phyloP scores from a whole-genome alignment of 31 red algal species.

The Asparagopsis taxiformis region DNA sequence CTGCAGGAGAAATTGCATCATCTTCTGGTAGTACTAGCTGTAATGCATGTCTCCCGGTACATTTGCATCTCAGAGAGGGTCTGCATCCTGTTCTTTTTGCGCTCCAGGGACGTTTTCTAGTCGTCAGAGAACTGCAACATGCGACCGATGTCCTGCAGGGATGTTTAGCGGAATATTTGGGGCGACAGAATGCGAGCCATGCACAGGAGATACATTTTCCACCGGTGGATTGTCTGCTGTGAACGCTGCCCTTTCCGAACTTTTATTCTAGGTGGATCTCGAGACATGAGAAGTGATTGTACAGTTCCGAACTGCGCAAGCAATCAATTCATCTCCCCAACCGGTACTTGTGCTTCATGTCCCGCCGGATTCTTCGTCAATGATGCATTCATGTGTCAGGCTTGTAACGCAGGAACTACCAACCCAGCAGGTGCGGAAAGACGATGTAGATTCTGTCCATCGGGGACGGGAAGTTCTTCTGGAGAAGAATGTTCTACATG shows the following conservation, averaged over 20 bases:
- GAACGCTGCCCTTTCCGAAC: not conserved
- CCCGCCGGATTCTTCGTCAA: not conserved
- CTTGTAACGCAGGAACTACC: not conserved
- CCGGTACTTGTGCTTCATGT: not conserved
- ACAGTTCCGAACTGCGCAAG: not conserved
- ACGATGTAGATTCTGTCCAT: not conserved
- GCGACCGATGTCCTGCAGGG: not conserved
- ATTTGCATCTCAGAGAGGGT: not conserved
- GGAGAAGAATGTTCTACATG: not conserved
- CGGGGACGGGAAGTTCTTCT: not conserved
- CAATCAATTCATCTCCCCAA: not conserved
- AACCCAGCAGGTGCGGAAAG: not conserved
- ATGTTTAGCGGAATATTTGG: not conserved
- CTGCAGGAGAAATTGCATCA: not conserved
- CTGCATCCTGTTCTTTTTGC: not conserved
- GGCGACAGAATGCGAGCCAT: not conserved
- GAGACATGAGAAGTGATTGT: not conserved
- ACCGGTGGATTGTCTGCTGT: not conserved
- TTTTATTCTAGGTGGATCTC: not conserved
- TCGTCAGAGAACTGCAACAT: not conserved
- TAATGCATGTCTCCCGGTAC: not conserved
- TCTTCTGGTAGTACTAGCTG: not conserved
- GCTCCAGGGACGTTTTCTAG: not conserved
- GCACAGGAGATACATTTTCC: not conserved
- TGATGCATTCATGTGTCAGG: not conserved